Conservation (phyloP, 75 land plant species). For the Sequoiadendron giganteum region DNA sequence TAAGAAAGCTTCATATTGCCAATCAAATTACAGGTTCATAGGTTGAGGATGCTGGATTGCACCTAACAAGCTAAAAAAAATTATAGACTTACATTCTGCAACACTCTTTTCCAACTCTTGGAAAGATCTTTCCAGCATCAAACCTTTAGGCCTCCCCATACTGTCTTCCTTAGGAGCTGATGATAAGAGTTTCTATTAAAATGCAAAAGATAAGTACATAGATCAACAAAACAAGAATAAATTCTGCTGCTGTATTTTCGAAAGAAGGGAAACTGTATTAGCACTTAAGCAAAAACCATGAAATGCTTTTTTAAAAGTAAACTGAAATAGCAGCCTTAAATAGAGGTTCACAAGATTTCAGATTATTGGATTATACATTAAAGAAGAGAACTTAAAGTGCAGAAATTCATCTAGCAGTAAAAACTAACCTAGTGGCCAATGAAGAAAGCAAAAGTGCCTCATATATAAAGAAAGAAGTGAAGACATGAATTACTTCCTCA, state of each 20-base stretch:
- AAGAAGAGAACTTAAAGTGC: too few species aligned
- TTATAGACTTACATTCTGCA: slow-evolving; percentile 56
- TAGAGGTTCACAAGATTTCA: not conserved
- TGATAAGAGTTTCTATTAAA: slow-evolving; percentile 39
- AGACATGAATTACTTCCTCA: too few species aligned
- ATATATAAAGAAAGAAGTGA: too few species aligned
- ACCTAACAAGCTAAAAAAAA: not conserved
- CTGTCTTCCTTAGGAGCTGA: slow-evolving; percentile 60
- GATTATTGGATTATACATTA: too few species aligned
- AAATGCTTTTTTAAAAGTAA: not conserved
- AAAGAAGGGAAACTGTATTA: not conserved
- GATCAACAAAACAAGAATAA: not conserved
- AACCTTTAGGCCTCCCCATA: slow-evolving; percentile 58
- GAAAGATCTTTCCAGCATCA: slow-evolving; percentile 82
- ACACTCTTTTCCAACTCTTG: slow-evolving; percentile 84
- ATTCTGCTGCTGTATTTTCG: not conserved
- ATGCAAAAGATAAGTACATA: not conserved
- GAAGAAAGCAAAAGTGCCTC: too few species aligned
- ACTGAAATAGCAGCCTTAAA: not conserved
- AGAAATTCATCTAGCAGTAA: too few species aligned
- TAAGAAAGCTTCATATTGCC: not conserved
- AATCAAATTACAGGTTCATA: not conserved
- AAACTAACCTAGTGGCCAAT: too few species aligned
- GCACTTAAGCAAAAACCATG: not conserved
- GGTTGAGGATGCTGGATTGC: not conserved